These are phyloP conservation scores for Clonostachys rosea DNA, from an alignment of 2,329 filamentous ascomycete genomes.

Conservation along the genomic window DNA sequence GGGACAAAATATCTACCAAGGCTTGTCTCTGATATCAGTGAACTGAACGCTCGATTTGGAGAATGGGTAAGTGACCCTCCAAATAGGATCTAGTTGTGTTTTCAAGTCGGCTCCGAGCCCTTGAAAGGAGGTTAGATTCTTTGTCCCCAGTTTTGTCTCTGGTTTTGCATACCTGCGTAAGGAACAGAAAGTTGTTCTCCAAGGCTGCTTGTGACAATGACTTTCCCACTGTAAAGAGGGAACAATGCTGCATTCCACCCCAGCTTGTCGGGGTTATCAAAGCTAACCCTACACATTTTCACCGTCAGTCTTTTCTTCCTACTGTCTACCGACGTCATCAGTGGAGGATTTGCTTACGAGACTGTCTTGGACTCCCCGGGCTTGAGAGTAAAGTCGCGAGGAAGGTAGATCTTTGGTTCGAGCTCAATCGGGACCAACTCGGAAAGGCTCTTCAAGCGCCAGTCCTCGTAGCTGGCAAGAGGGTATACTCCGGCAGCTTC, in stretches of 20 bases:
- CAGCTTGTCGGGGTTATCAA: conserved; percentile 15
- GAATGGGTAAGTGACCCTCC: conserved; percentile 5
- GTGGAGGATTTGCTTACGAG: neutral
- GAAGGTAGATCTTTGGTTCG: conserved; percentile 9
- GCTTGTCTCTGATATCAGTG: neutral
- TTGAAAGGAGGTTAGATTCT: too few species aligned
- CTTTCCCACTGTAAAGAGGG: conserved; percentile 26
- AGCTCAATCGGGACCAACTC: conserved; percentile 7
- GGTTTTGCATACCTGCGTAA: conserved; percentile 9
- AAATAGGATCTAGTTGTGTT: conserved; percentile 9
- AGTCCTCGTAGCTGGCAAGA: conserved; percentile 9
- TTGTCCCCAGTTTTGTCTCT: too few species aligned
- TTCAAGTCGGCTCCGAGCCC: conserved; percentile 13
- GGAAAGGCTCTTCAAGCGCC: conserved; percentile 1
- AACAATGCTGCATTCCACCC: conserved; percentile 18
- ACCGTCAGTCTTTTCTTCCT: too few species aligned
- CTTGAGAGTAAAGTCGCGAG: conserved; percentile 13
- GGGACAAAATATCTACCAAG: neutral
- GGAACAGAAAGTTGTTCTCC: conserved; percentile 22
- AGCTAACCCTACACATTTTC: conserved; percentile 8
- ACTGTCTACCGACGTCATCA: too few species aligned
- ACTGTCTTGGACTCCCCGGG: conserved; percentile 16
- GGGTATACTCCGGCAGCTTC: conserved; percentile 15
- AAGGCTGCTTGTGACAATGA: conserved; percentile 18
- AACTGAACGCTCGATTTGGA: conserved; percentile 2